phyloP scores from a whole-genome alignment of 257 asterid genomes.

The Handroanthus guayacan region DNA sequence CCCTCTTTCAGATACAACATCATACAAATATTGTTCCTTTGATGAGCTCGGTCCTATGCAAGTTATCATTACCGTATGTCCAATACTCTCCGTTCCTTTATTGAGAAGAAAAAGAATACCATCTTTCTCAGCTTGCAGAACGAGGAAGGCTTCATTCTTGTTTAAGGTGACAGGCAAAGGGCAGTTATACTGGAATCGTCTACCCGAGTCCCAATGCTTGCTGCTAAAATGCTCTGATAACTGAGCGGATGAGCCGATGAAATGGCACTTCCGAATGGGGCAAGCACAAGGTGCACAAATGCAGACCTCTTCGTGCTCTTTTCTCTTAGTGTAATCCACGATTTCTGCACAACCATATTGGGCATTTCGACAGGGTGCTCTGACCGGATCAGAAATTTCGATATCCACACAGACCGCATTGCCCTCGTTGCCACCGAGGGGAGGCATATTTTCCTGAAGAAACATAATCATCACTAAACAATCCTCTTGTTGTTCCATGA shows the following conservation, averaged over 20 bases:
- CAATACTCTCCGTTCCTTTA: constrained; percentile 76
- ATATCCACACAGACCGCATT: constrained; percentile 59
- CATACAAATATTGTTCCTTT: constrained; percentile 69
- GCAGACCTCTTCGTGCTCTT: constrained; percentile 79
- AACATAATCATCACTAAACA: constrained; percentile 26
- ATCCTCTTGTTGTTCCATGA: constrained; percentile 16
- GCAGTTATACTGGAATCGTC: constrained; percentile 79
- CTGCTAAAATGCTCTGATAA: constrained; percentile 78
- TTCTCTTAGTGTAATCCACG: constrained; percentile 57
- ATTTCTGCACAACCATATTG: constrained; percentile 78
- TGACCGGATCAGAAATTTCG: constrained; percentile 58
- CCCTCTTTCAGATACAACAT: constrained; percentile 80
- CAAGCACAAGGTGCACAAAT: constrained; percentile 76
- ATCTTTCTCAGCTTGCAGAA: constrained; percentile 84
- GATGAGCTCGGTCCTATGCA: constrained; percentile 79
- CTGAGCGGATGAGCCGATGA: constrained; percentile 68
- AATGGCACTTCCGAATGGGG: constrained; percentile 72
- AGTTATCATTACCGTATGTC: constrained; percentile 73
- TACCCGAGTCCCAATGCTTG: constrained; percentile 85
- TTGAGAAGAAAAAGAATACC: constrained; percentile 77
- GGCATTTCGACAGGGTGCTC: constrained; percentile 73
- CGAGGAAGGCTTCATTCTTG: constrained; percentile 78
- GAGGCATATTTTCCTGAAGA: constrained; percentile 63
- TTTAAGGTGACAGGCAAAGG: constrained; percentile 69
- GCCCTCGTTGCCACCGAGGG: constrained; percentile 53